A percentile compares a stretch with the other conserved stretches of the same genome.
phyloP scores from a whole-genome alignment of 305 asterid species.

The Plantago rigida region DNA sequence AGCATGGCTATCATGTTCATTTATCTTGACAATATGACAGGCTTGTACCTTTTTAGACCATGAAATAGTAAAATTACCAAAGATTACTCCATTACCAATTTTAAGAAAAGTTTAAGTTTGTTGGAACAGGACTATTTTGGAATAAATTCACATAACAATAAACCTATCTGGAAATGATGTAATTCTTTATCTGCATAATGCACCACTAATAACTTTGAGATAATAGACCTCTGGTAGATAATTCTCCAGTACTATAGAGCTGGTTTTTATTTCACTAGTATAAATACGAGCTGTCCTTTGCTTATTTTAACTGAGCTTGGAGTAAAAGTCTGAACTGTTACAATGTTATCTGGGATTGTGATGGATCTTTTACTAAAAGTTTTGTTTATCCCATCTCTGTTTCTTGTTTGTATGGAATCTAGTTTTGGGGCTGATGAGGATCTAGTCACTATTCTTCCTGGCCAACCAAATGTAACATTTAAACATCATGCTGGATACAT shows the following conservation, averaged over 20 bases:
- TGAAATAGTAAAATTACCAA: slow-evolving; percentile 17
- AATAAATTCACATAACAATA: slow-evolving; percentile 16
- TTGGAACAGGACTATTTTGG: slow-evolving; percentile 19
- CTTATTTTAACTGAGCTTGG: slow-evolving; percentile 25
- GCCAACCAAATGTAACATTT: slow-evolving; percentile 62
- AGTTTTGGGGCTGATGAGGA: slow-evolving; percentile 31
- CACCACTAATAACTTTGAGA: slow-evolving; percentile 7
- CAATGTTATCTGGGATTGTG: slow-evolving; percentile 32
- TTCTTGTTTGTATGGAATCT: slow-evolving; percentile 26
- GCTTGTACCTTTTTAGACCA: slow-evolving; percentile 19
- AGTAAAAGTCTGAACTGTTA: slow-evolving; percentile 26
- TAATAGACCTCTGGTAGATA: slow-evolving; percentile 22
- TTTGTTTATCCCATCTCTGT: slow-evolving; percentile 31
- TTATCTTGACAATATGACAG: slow-evolving; percentile 23
- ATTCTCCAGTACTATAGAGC: slow-evolving; percentile 9
- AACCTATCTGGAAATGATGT: slow-evolving; percentile 24
- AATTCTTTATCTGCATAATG: too few relatives aligned
- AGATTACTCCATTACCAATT: slow-evolving; percentile 9
- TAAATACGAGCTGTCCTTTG: slow-evolving; percentile 39
- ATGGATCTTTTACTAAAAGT: slow-evolving; percentile 38
- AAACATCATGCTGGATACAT: slow-evolving; percentile 73
- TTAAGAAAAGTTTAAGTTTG: slow-evolving; percentile 16
- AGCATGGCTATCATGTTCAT: neutral
- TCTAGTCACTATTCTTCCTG: slow-evolving; percentile 66
- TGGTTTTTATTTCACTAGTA: slow-evolving; percentile 26